phyloP scores from a whole-genome alignment of 2,329 filamentous ascomycete genomes.

The Fusarium sp. region DNA sequence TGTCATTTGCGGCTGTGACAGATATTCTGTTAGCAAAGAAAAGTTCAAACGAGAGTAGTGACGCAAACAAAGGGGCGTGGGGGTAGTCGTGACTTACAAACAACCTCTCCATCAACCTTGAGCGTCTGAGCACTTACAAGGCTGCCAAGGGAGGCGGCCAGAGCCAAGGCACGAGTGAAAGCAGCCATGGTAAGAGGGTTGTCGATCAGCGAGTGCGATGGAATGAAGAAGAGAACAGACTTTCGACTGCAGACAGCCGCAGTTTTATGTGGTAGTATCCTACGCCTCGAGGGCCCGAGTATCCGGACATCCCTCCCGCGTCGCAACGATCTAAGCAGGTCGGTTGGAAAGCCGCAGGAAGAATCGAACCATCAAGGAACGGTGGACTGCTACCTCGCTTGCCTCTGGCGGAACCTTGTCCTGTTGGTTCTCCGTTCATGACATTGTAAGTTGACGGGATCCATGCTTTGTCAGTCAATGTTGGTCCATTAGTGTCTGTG shows the following conservation, averaged over 20 bases:
- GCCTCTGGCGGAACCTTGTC: not conserved
- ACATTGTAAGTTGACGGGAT: not conserved
- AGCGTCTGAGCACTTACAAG: constrained; percentile 40
- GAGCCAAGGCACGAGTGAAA: constrained; percentile 21
- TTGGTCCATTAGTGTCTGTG: not conserved
- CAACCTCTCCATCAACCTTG: constrained; percentile 29
- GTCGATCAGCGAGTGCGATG: constrained; percentile 6
- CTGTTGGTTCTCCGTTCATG: not conserved
- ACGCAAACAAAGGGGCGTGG: not conserved
- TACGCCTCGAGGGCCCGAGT: constrained; percentile 2
- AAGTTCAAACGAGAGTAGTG: not conserved
- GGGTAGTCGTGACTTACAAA: constrained; percentile 29
- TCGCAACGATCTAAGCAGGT: not conserved
- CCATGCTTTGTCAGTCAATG: constrained; percentile 2
- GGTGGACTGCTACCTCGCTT: not conserved
- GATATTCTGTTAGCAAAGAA: constrained; percentile 5
- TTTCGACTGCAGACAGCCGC: constrained; percentile 2
- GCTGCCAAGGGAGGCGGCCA: constrained; percentile 15
- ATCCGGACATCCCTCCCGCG: constrained; percentile 2
- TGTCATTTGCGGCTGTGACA: constrained; percentile 32
- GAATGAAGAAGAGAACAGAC: not conserved
- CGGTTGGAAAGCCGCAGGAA: not conserved
- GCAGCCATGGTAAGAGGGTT: constrained; percentile 15
- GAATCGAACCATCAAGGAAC: constrained; percentile 3
- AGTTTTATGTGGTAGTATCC: constrained; percentile 17